A percentile compares a stretch with the other conserved stretches of the same genome.
Conservation (phyloP, 495 filamentous ascomycete species). For the Penicillium riverlandense region DNA sequence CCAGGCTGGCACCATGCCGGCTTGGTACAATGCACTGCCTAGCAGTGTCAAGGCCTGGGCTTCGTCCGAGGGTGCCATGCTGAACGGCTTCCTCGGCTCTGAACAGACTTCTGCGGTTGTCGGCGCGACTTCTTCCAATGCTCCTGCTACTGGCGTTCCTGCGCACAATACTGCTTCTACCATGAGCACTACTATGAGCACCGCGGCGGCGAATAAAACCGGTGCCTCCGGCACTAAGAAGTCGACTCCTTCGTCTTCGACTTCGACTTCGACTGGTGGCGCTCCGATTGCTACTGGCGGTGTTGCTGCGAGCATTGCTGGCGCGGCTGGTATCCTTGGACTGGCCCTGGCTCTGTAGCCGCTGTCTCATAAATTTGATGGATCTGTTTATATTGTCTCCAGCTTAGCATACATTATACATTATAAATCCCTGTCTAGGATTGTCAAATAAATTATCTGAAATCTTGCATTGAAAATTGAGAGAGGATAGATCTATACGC, state of each 20-base stretch:
- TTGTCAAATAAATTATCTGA: no score
- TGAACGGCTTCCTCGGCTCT: background rate
- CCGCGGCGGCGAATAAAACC: no score
- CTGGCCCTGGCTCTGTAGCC: conserved; percentile 6
- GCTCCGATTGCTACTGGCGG: conserved; percentile 12
- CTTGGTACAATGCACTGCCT: conserved; percentile 19
- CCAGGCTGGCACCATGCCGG: conserved; percentile 11
- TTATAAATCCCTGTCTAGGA: no score
- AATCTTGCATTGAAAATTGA: no score
- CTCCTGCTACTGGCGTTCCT: background rate
- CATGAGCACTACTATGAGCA: no score
- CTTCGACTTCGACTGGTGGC: conserved; percentile 11
- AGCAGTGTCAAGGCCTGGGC: conserved; percentile 18
- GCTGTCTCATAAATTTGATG: no score
- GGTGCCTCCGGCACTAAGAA: background rate
- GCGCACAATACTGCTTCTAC: no score
- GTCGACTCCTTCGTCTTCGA: conserved; percentile 2
- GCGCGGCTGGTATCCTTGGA: conserved; percentile 4
- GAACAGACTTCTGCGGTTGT: background rate
- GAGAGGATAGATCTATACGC: no score
- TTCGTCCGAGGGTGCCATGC: background rate
- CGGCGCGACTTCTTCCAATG: background rate
- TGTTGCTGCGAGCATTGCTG: conserved; percentile 9
- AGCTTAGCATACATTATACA: no score
- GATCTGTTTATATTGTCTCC: no score